phyloP scores from a whole-genome alignment of 495 filamentous ascomycete species.

The Trichocladium antarcticum region DNA sequence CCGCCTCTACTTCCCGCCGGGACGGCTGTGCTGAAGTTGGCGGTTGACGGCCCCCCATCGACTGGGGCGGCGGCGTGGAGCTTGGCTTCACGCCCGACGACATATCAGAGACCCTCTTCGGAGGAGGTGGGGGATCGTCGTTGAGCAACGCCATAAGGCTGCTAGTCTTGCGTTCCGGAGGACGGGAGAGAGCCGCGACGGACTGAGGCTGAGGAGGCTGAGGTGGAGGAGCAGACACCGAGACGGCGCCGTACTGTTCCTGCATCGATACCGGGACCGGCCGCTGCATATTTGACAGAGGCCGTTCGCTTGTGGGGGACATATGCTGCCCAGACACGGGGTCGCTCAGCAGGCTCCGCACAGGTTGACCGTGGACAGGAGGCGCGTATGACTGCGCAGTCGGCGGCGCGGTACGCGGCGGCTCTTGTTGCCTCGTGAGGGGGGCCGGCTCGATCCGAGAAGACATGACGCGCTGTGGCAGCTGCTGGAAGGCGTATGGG shows the following conservation, averaged over 20 bases:
- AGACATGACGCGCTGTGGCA: conserved; percentile 20
- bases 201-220: conserved; percentile 23
- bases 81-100: conserved; percentile 24
- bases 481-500: conserved; percentile 22
- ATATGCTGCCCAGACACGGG: conserved; percentile 18
- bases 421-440: conserved; percentile 33
- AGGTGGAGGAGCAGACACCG: conserved; percentile 24
- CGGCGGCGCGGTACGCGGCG: conserved; percentile 20
- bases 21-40: conserved; percentile 23
- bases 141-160: conserved; percentile 42
- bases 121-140: conserved; percentile 36
- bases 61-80: conserved; percentile 37
- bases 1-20: conserved; percentile 30
- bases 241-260: conserved; percentile 28
- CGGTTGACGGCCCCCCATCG: conserved; percentile 25
- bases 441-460: conserved; percentile 31
- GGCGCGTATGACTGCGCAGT: conserved; percentile 24
- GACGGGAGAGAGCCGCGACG: conserved; percentile 23
- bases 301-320: conserved; percentile 14
- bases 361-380: conserved; percentile 23
- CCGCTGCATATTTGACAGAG: conserved; percentile 25
- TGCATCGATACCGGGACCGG: conserved; percentile 24
- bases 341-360: conserved; percentile 27
- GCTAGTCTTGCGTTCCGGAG: conserved; percentile 35
- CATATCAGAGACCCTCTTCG: conserved; percentile 35